Evolutionary conservation across 306 rosid species (phyloP).

Genomic region (Casuarina equisetifolia): DNA sequence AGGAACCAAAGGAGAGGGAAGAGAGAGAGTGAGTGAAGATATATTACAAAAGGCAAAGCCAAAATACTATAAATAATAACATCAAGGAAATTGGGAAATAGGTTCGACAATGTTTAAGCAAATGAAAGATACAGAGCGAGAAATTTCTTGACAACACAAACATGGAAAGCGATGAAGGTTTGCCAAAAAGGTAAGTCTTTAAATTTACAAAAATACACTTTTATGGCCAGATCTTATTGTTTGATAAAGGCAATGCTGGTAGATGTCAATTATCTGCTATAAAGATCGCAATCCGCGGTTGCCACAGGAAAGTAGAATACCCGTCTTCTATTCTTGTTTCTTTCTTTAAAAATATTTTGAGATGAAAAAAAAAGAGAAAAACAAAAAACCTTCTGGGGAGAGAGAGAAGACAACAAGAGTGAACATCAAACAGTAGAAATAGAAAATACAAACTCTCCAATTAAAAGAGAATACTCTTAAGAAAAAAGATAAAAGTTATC

Average conservation of each 20-base stretch:
- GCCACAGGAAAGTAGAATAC: slow-evolving; percentile 24
- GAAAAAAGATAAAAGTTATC: background rate
- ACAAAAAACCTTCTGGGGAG: background rate
- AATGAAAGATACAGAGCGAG: slow-evolving; percentile 9
- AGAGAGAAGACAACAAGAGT: background rate
- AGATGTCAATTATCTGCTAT: slow-evolving; percentile 87
- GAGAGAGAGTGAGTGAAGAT: background rate
- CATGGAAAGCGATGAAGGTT: slow-evolving; percentile 15
- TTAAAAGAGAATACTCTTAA: background rate
- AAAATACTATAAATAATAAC: slow-evolving; percentile 21
- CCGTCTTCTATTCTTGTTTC: slow-evolving; percentile 10
- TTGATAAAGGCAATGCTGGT: slow-evolving; percentile 72
- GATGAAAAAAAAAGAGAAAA: background rate
- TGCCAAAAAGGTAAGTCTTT: background rate
- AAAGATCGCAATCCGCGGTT: slow-evolving; percentile 33
- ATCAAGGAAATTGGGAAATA: slow-evolving; percentile 1
- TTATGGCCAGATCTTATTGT: slow-evolving; percentile 86
- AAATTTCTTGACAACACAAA: slow-evolving; percentile 13
- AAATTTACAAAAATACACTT: slow-evolving; percentile 67
- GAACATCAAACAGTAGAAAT: background rate
- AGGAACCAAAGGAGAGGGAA: background rate
- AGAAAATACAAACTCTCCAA: background rate
- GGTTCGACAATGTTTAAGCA: background rate
- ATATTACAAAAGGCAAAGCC: too few relatives aligned
- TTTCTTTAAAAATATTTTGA: slow-evolving; percentile 16